Base-by-base conservation (phyloP, 2,329 filamentous ascomycete species). In the Dactylonectria estremocensis region DNA sequence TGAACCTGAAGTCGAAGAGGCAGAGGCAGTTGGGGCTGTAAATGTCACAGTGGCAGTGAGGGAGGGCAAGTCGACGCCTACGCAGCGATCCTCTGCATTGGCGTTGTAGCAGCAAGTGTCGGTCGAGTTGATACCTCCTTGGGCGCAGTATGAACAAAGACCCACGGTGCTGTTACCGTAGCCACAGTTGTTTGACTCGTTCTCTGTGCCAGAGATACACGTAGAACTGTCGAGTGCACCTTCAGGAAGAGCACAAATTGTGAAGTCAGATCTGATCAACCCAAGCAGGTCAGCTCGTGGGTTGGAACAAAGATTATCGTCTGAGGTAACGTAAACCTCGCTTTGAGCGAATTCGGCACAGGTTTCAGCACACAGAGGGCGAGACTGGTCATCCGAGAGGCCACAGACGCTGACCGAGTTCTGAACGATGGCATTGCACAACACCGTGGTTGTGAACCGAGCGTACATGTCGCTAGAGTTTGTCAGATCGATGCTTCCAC, bases 381-480 rank as follows among this genome's bases (percentile, higher is more conserved):
- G 85, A 5, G 93, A 90, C 48, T 91, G 84, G 33, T 86, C 82
- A n/a, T 86, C 80, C 0, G 91, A 88, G 52, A 97, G 83, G 20
- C 83, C 82, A 82, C 96, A 99, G 28, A 87, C 78, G 11, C 83
- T 78, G 75, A 92, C 90, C 5, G 96, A 98, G 78, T 94, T 95
- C 81, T 99, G 96, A 57, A 99, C 89, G 77, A 99, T 93, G 72
- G 93, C 89, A 85, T 97, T 98, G 87, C 96, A 99, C 71, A 99
- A 88, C 70, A 97, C 92, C 68, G 93, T 96, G 53, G 91, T 96
- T 5, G 95, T 97, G 82, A 95, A 99, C 75, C 96, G 92, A 55
- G 96, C 95, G 82, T 99, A 99, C 77, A 95, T 89, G 76, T 92
- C 88, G 73, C 90, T 92, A 4, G 94, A 92, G 79, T 97, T 93